A percentile compares a stretch with the other conserved stretches of the same genome.
phyloP scores from a whole-genome alignment of 2,329 filamentous ascomycete genomes.

The Fusarium dimerum region DNA sequence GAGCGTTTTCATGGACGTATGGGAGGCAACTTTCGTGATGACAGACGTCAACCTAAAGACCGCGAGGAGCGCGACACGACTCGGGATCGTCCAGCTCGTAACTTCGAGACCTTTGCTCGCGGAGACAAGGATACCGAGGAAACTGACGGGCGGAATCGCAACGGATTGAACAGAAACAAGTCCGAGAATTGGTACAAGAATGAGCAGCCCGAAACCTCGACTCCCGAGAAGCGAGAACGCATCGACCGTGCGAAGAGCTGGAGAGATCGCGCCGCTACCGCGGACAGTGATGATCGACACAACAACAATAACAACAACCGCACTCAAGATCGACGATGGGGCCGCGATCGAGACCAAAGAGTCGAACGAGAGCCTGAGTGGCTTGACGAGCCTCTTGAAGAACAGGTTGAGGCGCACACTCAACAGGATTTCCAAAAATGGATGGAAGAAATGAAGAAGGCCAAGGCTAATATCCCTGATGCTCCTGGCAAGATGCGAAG shows the following conservation, averaged over 20 bases:
- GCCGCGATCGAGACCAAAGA: slow-evolving; percentile 58
- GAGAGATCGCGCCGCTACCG: slow-evolving; percentile 54
- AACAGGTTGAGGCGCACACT: slow-evolving; percentile 71
- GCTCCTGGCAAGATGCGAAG: slow-evolving; percentile 39
- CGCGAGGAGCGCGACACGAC: slow-evolving; percentile 57
- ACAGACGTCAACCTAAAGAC: slow-evolving; percentile 50
- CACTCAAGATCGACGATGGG: slow-evolving; percentile 53
- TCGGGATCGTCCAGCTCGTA: slow-evolving; percentile 48
- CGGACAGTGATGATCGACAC: slow-evolving; percentile 56
- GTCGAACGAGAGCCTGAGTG: slow-evolving; percentile 86
- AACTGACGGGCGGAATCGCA: slow-evolving; percentile 60
- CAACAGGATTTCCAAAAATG: slow-evolving; percentile 92
- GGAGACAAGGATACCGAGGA: slow-evolving; percentile 52
- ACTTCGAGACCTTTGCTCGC: slow-evolving; percentile 51
- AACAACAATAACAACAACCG: slow-evolving; percentile 41
- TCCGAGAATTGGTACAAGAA: slow-evolving; percentile 77
- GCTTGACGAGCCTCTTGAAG: slow-evolving; percentile 75
- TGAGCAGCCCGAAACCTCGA: slow-evolving; percentile 40
- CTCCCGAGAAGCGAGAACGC: slow-evolving; percentile 50
- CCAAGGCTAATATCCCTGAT: slow-evolving; percentile 44
- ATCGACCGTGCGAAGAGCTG: slow-evolving; percentile 62
- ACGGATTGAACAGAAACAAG: slow-evolving; percentile 64
- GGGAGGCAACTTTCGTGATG: slow-evolving; percentile 50
- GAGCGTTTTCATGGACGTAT: slow-evolving; percentile 70
- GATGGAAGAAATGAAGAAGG: slow-evolving; percentile 86